Evolutionary conservation across 2,329 filamentous ascomycete species (phyloP).

Genomic region (Botryosphaeria agaves): DNA sequence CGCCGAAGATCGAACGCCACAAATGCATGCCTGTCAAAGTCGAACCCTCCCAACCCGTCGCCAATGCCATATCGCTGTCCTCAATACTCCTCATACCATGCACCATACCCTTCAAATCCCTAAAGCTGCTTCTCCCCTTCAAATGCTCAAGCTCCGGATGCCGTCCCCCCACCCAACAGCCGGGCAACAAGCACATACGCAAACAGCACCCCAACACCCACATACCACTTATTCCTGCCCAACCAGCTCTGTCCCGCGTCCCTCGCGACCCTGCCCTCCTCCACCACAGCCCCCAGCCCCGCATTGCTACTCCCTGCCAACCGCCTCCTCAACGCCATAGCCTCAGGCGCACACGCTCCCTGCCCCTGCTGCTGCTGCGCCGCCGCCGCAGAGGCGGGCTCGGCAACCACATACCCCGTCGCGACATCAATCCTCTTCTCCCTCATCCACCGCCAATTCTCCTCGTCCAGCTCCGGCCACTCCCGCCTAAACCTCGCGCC

Average conservation of each 20-base stretch:
- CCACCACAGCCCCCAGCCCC: conserved; percentile 48
- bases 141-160: too few relatives aligned
- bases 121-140: too few relatives aligned
- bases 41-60: too few relatives aligned
- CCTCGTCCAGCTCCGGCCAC: conserved; percentile 76
- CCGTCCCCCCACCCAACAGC: conserved; percentile 38
- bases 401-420: conserved; percentile 51
- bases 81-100: too few relatives aligned
- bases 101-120: too few relatives aligned
- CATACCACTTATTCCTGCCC: conserved; percentile 57
- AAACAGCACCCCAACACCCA: conserved; percentile 55
- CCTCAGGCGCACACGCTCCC: conserved; percentile 43
- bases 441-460: conserved; percentile 88
- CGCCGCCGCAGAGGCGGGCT: conserved; percentile 16
- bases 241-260: conserved; percentile 75
- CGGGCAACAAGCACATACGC: conserved; percentile 70
- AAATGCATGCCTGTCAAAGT: too few relatives aligned
- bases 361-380: too few relatives aligned
- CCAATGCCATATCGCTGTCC: too few relatives aligned
- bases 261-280: conserved; percentile 55
- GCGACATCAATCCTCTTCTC: conserved; percentile 60
- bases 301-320: conserved; percentile 37
- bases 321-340: conserved; percentile 45
- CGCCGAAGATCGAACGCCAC: too few relatives aligned
- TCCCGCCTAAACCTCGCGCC: conserved; percentile 78